Evolutionary conservation across 1,284 basidiomycete species (phyloP).

Genomic region (Cutaneotrichosporon sp.): DNA sequence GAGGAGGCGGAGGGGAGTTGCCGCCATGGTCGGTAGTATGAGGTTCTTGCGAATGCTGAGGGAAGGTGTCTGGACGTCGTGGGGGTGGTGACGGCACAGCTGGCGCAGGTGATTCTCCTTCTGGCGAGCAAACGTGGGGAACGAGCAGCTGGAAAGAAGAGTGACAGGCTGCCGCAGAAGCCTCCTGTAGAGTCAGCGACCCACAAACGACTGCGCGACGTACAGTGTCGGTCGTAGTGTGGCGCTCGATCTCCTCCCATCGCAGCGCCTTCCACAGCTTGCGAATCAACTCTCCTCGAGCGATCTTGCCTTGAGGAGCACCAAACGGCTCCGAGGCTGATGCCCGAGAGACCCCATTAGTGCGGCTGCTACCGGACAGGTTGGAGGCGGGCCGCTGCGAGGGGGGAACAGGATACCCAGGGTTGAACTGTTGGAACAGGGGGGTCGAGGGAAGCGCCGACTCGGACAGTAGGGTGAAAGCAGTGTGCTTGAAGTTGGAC

Average conservation of each 20-base stretch:
- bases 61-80: slow-evolving; percentile 37
- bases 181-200: slow-evolving; percentile 2
- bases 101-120: not conserved
- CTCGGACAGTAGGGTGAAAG: slow-evolving; percentile 47
- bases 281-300: slow-evolving; percentile 45
- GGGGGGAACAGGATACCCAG: slow-evolving; percentile 29
- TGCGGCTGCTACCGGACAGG: slow-evolving; percentile 9
- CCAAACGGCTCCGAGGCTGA: slow-evolving; percentile 10
- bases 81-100: slow-evolving; percentile 26
- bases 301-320: slow-evolving; percentile 26
- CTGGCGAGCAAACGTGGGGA: slow-evolving; percentile 38
- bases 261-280: slow-evolving; percentile 49
- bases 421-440: slow-evolving; percentile 47
- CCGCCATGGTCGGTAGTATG: not conserved
- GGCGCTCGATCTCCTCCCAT: slow-evolving; percentile 50
- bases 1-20: not conserved
- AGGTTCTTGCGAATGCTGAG: slow-evolving; percentile 14
- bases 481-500: slow-evolving; percentile 49
- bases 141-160: slow-evolving; percentile 46
- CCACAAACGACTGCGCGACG: not conserved
- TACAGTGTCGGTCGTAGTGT: slow-evolving; percentile 14
- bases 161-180: slow-evolving; percentile 29
- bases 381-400: not conserved
- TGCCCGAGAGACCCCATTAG: slow-evolving; percentile 17
- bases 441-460: slow-evolving; percentile 42